phyloP scores from a whole-genome alignment of 306 rosid species.

The Malus asiatica region DNA sequence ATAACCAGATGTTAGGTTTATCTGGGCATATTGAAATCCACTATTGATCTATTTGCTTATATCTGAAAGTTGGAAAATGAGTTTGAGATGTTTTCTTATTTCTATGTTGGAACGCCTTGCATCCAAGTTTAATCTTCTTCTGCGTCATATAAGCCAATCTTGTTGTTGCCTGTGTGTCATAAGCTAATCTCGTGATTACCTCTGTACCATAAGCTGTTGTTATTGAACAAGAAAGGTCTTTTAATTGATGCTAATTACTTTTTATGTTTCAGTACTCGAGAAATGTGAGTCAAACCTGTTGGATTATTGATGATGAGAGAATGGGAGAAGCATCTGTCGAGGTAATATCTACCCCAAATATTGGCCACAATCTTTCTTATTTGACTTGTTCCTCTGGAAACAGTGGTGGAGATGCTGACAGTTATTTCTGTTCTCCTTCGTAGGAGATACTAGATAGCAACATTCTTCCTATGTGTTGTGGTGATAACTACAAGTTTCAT shows the following conservation, averaged over 20 bases:
- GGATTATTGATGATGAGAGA: no score
- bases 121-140: background rate
- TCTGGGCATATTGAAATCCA: background rate
- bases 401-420: slow-evolving; percentile 17
- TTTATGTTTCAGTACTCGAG: no score
- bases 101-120: no score
- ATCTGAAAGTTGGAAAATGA: background rate
- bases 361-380: background rate
- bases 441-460: slow-evolving; percentile 74
- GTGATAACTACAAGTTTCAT: slow-evolving; percentile 86
- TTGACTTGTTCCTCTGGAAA: slow-evolving; percentile 11
- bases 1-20: background rate
- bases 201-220: background rate
- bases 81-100: background rate
- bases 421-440: slow-evolving; percentile 20
- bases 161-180: background rate
- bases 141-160: background rate
- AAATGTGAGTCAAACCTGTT: no score
- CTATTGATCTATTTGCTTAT: background rate
- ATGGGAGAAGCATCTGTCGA: no score
- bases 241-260: no score
- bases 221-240: no score
- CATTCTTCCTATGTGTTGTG: slow-evolving; percentile 59
- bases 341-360: no score
- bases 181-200: background rate